A percentile compares a stretch with the other conserved stretches of the same genome.
phyloP scores from a whole-genome alignment of 192 early-diverging fungal genomes.

The Funneliformis geosporum region DNA sequence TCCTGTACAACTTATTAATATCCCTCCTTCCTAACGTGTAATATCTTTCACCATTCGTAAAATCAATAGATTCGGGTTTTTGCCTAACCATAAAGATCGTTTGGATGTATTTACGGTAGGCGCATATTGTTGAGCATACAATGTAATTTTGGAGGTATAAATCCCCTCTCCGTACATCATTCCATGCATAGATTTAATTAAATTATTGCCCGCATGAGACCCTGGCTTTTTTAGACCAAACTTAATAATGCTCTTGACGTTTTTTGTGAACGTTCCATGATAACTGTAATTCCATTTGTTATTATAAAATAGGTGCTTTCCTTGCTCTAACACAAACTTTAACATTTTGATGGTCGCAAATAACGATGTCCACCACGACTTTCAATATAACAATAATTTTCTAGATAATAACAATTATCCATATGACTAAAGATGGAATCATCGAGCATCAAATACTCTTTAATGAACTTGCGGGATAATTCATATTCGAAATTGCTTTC shows the following conservation, averaged over 20 bases:
- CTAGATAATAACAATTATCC: not conserved
- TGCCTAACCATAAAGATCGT: constrained; percentile 6
- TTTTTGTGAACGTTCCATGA: not conserved
- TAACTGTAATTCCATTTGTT: constrained; percentile 5
- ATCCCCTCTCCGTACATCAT: not conserved
- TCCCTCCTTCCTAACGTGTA: not conserved
- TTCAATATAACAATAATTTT: constrained; percentile 11
- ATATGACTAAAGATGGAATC: not conserved
- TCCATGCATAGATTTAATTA: not conserved
- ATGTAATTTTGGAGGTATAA: not conserved
- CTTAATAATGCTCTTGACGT: not conserved
- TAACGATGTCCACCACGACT: not conserved
- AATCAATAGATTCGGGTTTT: not conserved
- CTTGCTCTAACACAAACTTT: not conserved
- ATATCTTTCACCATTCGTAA: not conserved
- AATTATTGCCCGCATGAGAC: not conserved
- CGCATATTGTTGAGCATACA: not conserved
- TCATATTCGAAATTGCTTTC: not conserved
- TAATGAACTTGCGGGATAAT: not conserved
- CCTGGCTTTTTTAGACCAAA: not conserved
- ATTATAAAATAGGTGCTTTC: not conserved
- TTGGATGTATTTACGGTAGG: not conserved
- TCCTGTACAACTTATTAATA: not conserved
- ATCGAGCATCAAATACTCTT: constrained; percentile 7
- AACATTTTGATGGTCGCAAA: constrained; percentile 7